Base-by-base conservation (phyloP, 1,284 basidiomycete genomes). In the Exobasidium cylindrosporum region DNA sequence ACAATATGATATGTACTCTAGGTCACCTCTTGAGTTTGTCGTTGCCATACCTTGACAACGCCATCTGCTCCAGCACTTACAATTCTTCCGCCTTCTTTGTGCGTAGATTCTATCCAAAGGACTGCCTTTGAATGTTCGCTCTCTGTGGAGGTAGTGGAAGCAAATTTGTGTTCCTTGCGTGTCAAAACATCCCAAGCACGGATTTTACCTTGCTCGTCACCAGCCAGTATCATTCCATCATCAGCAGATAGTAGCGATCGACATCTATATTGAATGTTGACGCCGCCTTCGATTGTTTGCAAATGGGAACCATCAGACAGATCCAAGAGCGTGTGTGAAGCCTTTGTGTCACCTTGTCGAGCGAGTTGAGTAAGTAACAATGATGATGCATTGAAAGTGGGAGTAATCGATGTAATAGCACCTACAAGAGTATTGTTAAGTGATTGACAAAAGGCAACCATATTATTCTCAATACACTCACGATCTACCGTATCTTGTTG, bases 171-270 rank as follows among this genome's bases (percentile, higher is more conserved):
- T 21, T 50, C 23, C 84, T 88, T 74, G 80, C 92, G 91, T 78
- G 92, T 89, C 29, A 96, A 85, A 58, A 97, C 82, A 75, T 95
- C 92, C 94, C 95, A 99, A 43, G 86, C 87, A 88, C 91, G 93
- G 4, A 98, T 82, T 62, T 82, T 82, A 0, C 96, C 96, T 3
- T 88, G 85, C 79, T 97, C 94, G 77, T 97, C 96, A 3, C 95
- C 95, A 46, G 86, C 88, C 1, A 97, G 77, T 2, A 97, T 87
- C 0, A 68, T 84, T 4, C 31, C 31, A 53, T 57, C 85, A 5
- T 89, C 88, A 17, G 31, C 31, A 23, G 21, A 55, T 72, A 97
- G 91, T 63, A 87, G 87, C n/a, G 89, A 87, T 23, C 88, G 87
- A 73, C 87, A 89, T 21, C 91, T 86, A 78, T 93, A 93, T 10